Evolutionary conservation across 108 stramenopile genomes (phyloP), one percentile per base, ranked within the genome.

Genomic region (Aureococcus anophagefferens): DNA sequence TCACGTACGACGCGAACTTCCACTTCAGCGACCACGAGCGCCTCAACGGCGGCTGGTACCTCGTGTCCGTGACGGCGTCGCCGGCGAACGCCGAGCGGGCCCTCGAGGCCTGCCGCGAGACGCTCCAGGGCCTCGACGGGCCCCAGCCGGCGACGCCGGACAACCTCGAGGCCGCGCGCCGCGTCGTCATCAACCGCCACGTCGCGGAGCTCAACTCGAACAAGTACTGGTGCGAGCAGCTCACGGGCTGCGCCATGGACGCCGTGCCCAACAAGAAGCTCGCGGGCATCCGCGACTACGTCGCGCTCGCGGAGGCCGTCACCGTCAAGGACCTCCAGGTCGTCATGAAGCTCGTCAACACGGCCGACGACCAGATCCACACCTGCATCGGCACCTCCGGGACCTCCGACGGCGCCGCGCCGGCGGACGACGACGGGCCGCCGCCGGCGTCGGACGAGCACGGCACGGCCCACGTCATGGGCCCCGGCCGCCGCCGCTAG

Each of bases 1-100:
- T 97, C 0, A 96, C 95, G 0, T 97, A 97, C 75, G 96, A 97
- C 76, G 96, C 96, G 67, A 95, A 94, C 83, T 95, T 97, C 73
- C 90, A 91, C 13, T 86, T 94, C 15, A 89, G 91, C 33, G 85
- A 87, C 44, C 92, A 89, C 85, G 93, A 94, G 80, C 85, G 91
- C n/a, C 70, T 94, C 66, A 74, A 86, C 68, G 96, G 96, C 64
- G 91, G 94, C 31, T 97, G 91, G 91, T 97, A 94, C 86, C 79
- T 94, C 65, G 91, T 95, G 59, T 91, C 92, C 28, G 94, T 97
- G 1, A 95, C 96, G 3, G 93, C 95, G 13, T 94, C 92, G 51
- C 94, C 94, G 76, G 93, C 93, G 68, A 96, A 94, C 46, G 96
- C 93, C 21, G 89, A 93, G 68, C 81, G 80, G 76, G 94, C 93